These are phyloP conservation scores for Suhomyces vadensis DNA, from an alignment of 805 yeast genomes.

Conservation along the genomic window DNA sequence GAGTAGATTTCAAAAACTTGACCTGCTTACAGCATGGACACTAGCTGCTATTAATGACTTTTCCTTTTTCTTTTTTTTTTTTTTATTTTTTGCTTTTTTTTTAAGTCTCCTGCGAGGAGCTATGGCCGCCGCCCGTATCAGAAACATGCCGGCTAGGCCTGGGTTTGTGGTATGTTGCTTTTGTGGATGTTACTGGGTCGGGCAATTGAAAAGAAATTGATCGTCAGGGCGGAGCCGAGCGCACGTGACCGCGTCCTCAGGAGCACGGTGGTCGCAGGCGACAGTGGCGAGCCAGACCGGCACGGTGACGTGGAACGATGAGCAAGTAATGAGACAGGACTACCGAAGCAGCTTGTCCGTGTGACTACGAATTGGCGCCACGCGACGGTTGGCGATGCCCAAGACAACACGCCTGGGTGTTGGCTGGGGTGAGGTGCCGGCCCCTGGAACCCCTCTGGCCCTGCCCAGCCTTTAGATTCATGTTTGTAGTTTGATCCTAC, in stretches of 20 bases:
- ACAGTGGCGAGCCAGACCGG: too few relatives aligned
- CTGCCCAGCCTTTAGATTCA: too few relatives aligned
- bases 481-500: too few relatives aligned
- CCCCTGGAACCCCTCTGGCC: too few relatives aligned
- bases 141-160: neutral
- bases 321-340: too few relatives aligned
- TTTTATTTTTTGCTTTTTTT: neutral
- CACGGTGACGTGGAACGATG: too few relatives aligned
- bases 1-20: slow-evolving; percentile 2
- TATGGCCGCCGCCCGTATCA: neutral
- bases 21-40: neutral
- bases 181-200: neutral
- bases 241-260: neutral
- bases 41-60: slow-evolving; percentile 2
- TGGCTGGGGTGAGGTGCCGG: too few relatives aligned
- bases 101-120: neutral
- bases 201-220: slow-evolving; percentile 1
- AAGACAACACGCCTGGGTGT: neutral
- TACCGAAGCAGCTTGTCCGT: too few relatives aligned
- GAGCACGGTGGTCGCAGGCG: too few relatives aligned
- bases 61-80: neutral
- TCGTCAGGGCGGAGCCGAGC: neutral
- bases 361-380: too few relatives aligned
- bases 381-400: too few relatives aligned
- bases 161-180: neutral